Percentiles rank a stretch among this genome's conserved stretches.
Evolutionary conservation across 148 eudicot species (phyloP).

Genomic region (Rhododendron williamsianum): DNA sequence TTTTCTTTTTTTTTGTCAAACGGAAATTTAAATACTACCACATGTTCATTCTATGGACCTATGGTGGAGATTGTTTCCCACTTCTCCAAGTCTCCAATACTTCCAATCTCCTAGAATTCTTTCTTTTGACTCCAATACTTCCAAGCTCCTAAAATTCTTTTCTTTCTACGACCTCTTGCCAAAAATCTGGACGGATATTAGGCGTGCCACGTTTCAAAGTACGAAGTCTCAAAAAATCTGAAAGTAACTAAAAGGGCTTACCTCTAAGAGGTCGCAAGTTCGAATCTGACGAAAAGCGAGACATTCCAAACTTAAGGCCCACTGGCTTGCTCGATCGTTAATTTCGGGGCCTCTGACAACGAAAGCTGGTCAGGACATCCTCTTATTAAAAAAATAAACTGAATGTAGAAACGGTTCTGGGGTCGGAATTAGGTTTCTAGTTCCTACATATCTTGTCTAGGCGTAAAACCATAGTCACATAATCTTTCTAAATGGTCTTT

Average conservation of each 20-base stretch:
- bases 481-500: too few relatives aligned
- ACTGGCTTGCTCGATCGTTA: too few relatives aligned
- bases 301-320: too few relatives aligned
- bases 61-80: neutral
- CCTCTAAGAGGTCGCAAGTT: too few relatives aligned
- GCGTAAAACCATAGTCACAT: neutral
- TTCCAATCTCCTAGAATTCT: neutral
- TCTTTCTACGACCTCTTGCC: neutral
- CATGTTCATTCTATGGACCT: neutral
- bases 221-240: neutral
- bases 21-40: neutral
- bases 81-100: neutral
- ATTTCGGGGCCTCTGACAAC: too few relatives aligned
- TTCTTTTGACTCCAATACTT: too few relatives aligned
- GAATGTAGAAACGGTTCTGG: too few relatives aligned
- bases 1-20: too few relatives aligned
- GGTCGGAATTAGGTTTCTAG: neutral
- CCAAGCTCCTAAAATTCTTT: neutral
- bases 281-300: too few relatives aligned
- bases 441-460: neutral
- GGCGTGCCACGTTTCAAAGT: neutral
- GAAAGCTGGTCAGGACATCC: too few relatives aligned
- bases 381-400: too few relatives aligned
- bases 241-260: too few relatives aligned
- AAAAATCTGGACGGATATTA: neutral